These are phyloP conservation scores for Pseudogymnoascus sp. DNA, from an alignment of 2,329 filamentous ascomycete species.

Conservation along the genomic window DNA sequence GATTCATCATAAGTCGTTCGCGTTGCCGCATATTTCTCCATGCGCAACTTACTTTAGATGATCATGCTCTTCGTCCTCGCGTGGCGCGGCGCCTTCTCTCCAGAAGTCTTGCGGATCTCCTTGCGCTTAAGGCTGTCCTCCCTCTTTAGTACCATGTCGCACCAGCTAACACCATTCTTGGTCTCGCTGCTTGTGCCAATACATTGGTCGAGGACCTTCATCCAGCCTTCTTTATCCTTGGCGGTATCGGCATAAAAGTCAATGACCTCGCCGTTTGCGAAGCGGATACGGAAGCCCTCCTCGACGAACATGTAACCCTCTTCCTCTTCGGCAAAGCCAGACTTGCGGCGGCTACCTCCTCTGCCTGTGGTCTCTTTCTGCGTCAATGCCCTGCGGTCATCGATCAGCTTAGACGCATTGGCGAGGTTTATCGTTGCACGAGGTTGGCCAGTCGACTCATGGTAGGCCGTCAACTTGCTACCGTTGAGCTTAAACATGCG, in stretches of 20 bases:
- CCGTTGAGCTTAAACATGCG: conserved; percentile 94
- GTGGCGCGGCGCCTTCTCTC: conserved; percentile 17
- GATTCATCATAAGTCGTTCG: conserved; percentile 5
- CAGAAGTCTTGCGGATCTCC: conserved; percentile 7
- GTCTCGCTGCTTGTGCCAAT: conserved; percentile 41
- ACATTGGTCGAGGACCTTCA: conserved; percentile 75
- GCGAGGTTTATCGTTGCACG: conserved; percentile 94
- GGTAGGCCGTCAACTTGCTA: conserved; percentile 87
- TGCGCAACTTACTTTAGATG: conserved; percentile 14
- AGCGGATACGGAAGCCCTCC: conserved; percentile 96
- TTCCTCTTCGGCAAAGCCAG: conserved; percentile 94
- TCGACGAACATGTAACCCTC: conserved; percentile 99
- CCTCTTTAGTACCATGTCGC: conserved; percentile 57
- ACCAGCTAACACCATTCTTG: conserved; percentile 53
- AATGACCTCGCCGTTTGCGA: conserved; percentile 96
- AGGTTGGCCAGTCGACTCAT: conserved; percentile 90
- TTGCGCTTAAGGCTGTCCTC: conserved; percentile 36
- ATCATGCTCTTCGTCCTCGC: conserved; percentile 27
- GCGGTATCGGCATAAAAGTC: conserved; percentile 94
- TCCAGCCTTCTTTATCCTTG: conserved; percentile 87
- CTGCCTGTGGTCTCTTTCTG: conserved; percentile 75
- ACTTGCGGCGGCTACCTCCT: conserved; percentile 75
- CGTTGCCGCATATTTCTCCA: background rate
- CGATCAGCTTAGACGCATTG: conserved; percentile 87
- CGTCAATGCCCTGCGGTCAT: conserved; percentile 76